These are phyloP conservation scores for Sonneratia caseolaris DNA, from an alignment of 345 rosid species.

Conservation along the genomic window DNA sequence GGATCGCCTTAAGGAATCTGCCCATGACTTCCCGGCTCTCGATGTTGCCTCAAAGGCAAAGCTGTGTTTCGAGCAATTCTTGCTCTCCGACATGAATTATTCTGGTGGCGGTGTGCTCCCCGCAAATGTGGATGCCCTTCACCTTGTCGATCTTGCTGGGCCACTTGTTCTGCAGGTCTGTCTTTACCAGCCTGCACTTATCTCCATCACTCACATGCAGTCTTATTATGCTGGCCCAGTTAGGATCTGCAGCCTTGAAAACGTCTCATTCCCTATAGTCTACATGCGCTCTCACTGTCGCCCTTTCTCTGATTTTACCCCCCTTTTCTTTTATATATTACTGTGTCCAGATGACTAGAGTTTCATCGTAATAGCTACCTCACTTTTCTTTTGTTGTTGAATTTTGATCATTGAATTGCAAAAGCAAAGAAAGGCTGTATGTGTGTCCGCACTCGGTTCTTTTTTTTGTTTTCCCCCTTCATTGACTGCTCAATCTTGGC, in stretches of 20 bases:
- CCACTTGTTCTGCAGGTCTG: slow-evolving; percentile 82
- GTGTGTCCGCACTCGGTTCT: not conserved
- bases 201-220: not conserved
- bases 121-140: slow-evolving; percentile 49
- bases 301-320: not conserved
- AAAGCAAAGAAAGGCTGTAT: not conserved
- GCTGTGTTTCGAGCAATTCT: slow-evolving; percentile 62
- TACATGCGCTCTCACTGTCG: not conserved
- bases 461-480: not conserved
- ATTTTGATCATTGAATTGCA: not conserved
- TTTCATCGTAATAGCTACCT: not conserved
- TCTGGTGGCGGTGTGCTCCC: slow-evolving; percentile 81
- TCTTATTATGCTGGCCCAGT: not conserved
- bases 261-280: not conserved
- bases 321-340: not conserved
- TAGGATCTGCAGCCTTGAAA: not conserved
- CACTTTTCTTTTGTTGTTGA: not conserved
- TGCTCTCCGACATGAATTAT: slow-evolving; percentile 74
- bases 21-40: slow-evolving; percentile 26
- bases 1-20: slow-evolving; percentile 34
- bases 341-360: not conserved
- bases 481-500: not conserved
- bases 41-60: slow-evolving; percentile 51
- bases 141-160: slow-evolving; percentile 64
- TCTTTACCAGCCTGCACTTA: not conserved